Percentiles rank a stretch among this genome's conserved stretches.
Evolutionary conservation across 495 filamentous ascomycete genomes (phyloP).

Genomic region (Astrothelium subdiscretum): DNA sequence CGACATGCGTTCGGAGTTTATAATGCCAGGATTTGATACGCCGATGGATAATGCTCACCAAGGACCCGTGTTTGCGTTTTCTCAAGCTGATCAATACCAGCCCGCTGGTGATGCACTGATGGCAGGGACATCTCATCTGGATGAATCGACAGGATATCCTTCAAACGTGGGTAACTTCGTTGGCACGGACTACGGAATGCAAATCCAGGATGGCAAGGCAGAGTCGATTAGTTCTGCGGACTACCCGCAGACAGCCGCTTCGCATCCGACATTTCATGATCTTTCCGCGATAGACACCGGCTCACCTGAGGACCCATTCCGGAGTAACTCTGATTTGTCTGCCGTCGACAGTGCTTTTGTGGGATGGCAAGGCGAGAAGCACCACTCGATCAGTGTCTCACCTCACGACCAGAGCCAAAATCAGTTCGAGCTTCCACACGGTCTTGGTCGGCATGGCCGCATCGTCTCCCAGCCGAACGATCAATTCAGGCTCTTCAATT

Average conservation of each 20-base stretch:
- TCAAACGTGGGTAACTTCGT: not conserved
- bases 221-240: not conserved
- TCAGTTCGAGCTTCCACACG: not conserved
- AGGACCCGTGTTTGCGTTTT: not conserved
- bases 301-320: not conserved
- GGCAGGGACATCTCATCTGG: not conserved
- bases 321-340: not conserved
- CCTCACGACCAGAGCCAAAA: not conserved
- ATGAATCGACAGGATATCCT: not conserved
- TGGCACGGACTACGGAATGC: not conserved
- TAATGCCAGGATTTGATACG: not conserved
- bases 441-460: not conserved
- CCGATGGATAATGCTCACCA: not conserved
- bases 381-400: not conserved
- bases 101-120: not conserved
- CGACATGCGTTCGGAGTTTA: not conserved
- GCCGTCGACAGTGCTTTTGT: not conserved
- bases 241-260: not conserved
- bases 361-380: not conserved
- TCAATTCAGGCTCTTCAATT: not conserved
- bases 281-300: not conserved
- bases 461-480: not conserved
- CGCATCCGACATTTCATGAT: not conserved
- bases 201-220: not conserved
- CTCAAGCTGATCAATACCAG: not conserved